Percentiles rank a stretch among this genome's conserved stretches.
These are phyloP conservation scores for Chlamydomonas sphaeroides DNA, from an alignment of 139 green algal species.

Conservation along the genomic window DNA sequence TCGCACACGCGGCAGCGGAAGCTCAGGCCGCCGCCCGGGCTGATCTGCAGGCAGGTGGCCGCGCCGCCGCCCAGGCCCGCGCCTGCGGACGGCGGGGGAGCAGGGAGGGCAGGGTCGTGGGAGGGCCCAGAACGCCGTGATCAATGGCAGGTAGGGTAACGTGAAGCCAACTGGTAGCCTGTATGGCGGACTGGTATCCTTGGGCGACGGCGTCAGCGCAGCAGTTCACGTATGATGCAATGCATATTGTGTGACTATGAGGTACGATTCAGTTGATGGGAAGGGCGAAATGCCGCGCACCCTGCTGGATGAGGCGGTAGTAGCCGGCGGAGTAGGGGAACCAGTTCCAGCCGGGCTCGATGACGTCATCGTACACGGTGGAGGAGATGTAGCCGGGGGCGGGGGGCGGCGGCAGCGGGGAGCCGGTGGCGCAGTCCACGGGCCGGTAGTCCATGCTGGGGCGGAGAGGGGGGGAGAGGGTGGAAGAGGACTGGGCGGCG, in stretches of 20 bases:
- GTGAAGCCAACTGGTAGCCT: no score
- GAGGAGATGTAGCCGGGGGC: conserved; percentile 41
- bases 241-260: no score
- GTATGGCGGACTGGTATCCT: no score
- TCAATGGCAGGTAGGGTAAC: no score
- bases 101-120: background rate
- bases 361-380: conserved; percentile 39
- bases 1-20: conserved; percentile 49
- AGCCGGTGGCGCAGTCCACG: conserved; percentile 43
- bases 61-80: conserved; percentile 9
- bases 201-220: no score
- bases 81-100: background rate
- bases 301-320: conserved; percentile 7
- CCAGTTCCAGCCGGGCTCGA: conserved; percentile 50
- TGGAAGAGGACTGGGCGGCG: no score
- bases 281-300: no score
- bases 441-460: conserved; percentile 45
- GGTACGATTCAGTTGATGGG: no score
- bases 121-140: background rate
- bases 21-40: conserved; percentile 27
- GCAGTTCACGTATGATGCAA: no score
- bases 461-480: no score
- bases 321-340: conserved; percentile 19
- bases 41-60: conserved; percentile 38
- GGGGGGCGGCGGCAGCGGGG: conserved; percentile 6